phyloP scores from a whole-genome alignment of 2,329 filamentous ascomycete species.

The Chaetomium globosum region DNA sequence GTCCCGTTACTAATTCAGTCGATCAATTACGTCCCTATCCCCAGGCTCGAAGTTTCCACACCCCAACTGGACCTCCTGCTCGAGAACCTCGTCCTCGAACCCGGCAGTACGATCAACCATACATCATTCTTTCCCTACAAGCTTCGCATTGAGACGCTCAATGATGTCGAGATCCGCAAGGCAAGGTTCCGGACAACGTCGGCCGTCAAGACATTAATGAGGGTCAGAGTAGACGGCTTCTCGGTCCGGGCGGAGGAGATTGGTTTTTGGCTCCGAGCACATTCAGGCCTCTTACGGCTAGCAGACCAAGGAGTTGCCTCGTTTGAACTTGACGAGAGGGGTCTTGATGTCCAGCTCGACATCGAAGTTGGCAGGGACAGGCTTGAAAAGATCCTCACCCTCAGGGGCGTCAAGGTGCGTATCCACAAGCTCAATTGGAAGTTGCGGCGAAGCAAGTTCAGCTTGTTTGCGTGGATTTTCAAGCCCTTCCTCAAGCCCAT shows the following conservation, averaged over 20 bases:
- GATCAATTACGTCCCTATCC: slow-evolving; percentile 86
- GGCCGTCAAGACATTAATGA: slow-evolving; percentile 68
- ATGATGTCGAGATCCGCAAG: slow-evolving; percentile 84
- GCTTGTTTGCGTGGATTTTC: slow-evolving; percentile 77
- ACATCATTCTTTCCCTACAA: slow-evolving; percentile 88
- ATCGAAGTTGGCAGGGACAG: slow-evolving; percentile 78
- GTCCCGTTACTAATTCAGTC: slow-evolving; percentile 74
- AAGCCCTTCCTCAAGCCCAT: slow-evolving; percentile 83
- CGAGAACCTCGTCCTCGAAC: slow-evolving; percentile 89
- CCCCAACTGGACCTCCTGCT: slow-evolving; percentile 83
- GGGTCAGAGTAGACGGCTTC: slow-evolving; percentile 78
- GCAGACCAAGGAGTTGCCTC: slow-evolving; percentile 83
- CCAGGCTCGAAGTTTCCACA: slow-evolving; percentile 81
- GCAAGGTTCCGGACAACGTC: slow-evolving; percentile 70
- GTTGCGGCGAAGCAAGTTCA: slow-evolving; percentile 73
- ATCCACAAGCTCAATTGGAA: slow-evolving; percentile 87
- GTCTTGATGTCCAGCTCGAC: slow-evolving; percentile 83
- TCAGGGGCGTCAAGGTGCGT: slow-evolving; percentile 74
- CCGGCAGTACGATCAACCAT: slow-evolving; percentile 78
- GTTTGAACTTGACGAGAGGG: slow-evolving; percentile 81
- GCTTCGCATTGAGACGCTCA: slow-evolving; percentile 78
- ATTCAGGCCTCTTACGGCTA: slow-evolving; percentile 73
- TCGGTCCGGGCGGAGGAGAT: slow-evolving; percentile 84
- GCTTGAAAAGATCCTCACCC: slow-evolving; percentile 77
- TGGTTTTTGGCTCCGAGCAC: slow-evolving; percentile 84